Evolutionary conservation across 148 eudicot species (phyloP), one percentile per base, ranked within the genome.

Genomic region (Limonium bicolor): DNA sequence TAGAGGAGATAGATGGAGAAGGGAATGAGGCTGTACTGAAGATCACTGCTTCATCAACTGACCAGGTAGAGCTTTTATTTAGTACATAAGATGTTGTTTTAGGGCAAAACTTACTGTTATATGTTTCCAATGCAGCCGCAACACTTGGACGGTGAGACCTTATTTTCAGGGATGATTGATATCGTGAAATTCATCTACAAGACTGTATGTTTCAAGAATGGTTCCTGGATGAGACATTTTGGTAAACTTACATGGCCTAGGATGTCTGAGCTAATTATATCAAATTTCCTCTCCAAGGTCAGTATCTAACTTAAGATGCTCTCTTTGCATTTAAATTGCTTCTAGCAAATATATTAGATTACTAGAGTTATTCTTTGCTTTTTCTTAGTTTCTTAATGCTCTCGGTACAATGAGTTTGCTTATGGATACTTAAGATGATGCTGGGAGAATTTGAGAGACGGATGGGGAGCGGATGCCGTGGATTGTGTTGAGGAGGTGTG

Each of bases 201-300:
- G 44, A 59, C 48, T 34, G 41, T 90, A 46, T 84, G 95, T 70
- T 71, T 68, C 55, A 52, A 62, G 61, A 76, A 72, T 62, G 67
- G 71, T 46, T 43, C 56, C 9, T 84, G 95, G 99, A 80, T 78
- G 95, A 68, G 65, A 40, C 63, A 64, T 61, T 80, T 90, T 69
- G 99, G 99, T 55, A 84, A 70, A 68, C 61, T 90, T 68, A 80
- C 92, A 30, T 90, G 99, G 99, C 95, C 93, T 34, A 78, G 95
- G 74, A 77, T 90, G 93, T 84, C 93, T 40, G 87, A 84, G 60
- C 61, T 80, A 48, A 78, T 90, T 31, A 85, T 90, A 57, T 66
- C 82, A 7, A 84, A 76, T 54, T 75, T 80, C 70, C 82, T 90
- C 38, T 72, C 93, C 33, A 78, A 80, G 87, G 99, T 84, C 33